Evolutionary conservation across 495 filamentous ascomycete species (phyloP).

Genomic region (Lasiosphaeria miniovina): DNA sequence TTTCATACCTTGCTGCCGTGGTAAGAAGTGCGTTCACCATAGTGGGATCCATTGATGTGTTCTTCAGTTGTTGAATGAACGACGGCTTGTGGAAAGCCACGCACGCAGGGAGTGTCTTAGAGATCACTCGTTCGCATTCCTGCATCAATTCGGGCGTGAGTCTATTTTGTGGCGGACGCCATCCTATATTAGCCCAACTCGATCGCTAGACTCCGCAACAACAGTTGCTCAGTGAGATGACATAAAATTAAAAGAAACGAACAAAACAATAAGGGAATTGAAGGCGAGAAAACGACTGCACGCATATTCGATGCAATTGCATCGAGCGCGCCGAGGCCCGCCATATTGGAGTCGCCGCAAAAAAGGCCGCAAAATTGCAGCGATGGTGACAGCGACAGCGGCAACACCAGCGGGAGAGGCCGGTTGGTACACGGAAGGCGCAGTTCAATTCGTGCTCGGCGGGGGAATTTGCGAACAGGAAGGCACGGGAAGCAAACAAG

Average conservation of each 20-base stretch:
- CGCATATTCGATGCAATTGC: too few species aligned
- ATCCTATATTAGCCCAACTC: conserved; percentile 13
- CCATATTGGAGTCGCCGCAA: too few species aligned
- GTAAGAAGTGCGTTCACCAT: conserved; percentile 50
- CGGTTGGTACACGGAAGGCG: too few species aligned
- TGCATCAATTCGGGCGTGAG: conserved; percentile 46
- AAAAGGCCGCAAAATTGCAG: too few species aligned
- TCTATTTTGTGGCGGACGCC: conserved; percentile 23
- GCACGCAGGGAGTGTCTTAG: conserved; percentile 49
- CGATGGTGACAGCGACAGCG: too few species aligned
- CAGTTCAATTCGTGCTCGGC: too few species aligned
- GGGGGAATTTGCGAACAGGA: not conserved
- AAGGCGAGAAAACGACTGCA: too few species aligned
- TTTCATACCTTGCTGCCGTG: conserved; percentile 46
- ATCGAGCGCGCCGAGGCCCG: too few species aligned
- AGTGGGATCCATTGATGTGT: conserved; percentile 40
- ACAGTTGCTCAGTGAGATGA: not conserved
- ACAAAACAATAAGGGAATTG: too few species aligned
- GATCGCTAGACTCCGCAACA: not conserved
- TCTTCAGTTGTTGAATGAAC: conserved; percentile 50
- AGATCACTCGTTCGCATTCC: conserved; percentile 50
- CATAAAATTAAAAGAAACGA: too few species aligned
- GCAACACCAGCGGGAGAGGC: too few species aligned
- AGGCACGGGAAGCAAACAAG: not conserved
- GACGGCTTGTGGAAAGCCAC: conserved; percentile 54